Base-by-base conservation (phyloP, 2,329 filamentous ascomycete species). In the Polytolypa hystricis region DNA sequence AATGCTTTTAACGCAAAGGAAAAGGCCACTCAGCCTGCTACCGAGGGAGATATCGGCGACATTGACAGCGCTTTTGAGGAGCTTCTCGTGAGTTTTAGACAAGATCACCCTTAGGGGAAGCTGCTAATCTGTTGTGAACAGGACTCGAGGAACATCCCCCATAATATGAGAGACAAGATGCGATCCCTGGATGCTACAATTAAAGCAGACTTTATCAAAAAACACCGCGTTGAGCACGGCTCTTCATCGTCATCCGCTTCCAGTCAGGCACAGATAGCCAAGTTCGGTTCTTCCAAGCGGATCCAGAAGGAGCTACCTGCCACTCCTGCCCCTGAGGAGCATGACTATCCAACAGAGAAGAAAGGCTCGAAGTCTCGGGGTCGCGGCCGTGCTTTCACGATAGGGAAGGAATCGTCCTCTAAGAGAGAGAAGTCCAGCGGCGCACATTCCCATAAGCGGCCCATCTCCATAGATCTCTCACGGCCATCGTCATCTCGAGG, bases 101-200 rank as follows among this genome's bases (percentile, higher is more conserved):
- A n/a, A n/a, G n/a, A n/a, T n/a, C n/a, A n/a, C n/a, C n/a, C n/a
- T n/a, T n/a, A n/a, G n/a, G n/a, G n/a, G n/a, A n/a, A n/a, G n/a
- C n/a, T n/a, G n/a, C n/a, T n/a, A n/a, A n/a, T n/a, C n/a, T n/a
- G n/a, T n/a, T n/a, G n/a, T n/a, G n/a, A n/a, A 23, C 9, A 93
- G 59, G 85, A 94, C 55, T 78, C 87, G 12, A 75, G 89, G 45
- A 94, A 96, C 51, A 93, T 96, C 37, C 87, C 89, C 3, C 84
- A 93, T 52, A 83, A 94, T 45, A 86, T 94, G 69, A 74, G 89
- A 38, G 85, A 89, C 58, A 93, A 93, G 64, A 95, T 98, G 86
- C 76, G 89, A 30, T 87, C 79, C 39, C 67, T 98, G 42, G 85
- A 84, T 44, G 73, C 84, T 46, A 81, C 83, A 23, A 87, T 96